Evolutionary conservation across 2,329 filamentous ascomycete genomes (phyloP).

Genomic region (Alternaria ethzedia): DNA sequence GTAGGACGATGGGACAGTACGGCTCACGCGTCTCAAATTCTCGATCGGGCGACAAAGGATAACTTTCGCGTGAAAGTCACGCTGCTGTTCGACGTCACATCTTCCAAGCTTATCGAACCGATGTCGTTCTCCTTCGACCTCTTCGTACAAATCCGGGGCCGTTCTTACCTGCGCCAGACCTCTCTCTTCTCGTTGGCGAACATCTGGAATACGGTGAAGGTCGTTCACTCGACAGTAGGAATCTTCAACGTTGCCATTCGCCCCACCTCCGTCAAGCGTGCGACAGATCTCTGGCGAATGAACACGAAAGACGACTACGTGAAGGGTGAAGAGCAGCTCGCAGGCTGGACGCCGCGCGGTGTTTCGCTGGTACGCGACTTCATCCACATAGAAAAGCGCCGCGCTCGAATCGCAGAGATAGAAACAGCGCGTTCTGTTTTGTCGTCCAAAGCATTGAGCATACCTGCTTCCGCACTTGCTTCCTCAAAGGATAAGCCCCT

Average conservation of each 20-base stretch:
- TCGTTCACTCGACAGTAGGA: conserved; percentile 84
- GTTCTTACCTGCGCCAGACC: conserved; percentile 82
- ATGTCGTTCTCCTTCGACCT: conserved; percentile 86
- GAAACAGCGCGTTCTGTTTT: conserved; percentile 74
- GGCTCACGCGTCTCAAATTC: conserved; percentile 84
- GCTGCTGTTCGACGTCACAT: conserved; percentile 83
- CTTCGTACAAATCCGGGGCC: conserved; percentile 81
- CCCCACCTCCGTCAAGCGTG: conserved; percentile 87
- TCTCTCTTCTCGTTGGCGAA: conserved; percentile 83
- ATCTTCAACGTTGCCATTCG: conserved; percentile 88
- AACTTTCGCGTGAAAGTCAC: conserved; percentile 90
- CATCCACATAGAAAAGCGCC: conserved; percentile 75
- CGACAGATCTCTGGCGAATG: conserved; percentile 94
- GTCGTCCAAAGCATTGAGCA: conserved; percentile 56
- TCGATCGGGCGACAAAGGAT: conserved; percentile 93
- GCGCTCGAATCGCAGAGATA: conserved; percentile 77
- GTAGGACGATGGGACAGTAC: conserved; percentile 98
- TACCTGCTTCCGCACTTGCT: conserved; percentile 21
- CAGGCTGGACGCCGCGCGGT: conserved; percentile 84
- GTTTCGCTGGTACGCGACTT: conserved; percentile 92
- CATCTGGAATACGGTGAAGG: conserved; percentile 82
- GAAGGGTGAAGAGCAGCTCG: conserved; percentile 89
- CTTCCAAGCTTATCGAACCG: conserved; percentile 81
- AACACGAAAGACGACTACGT: conserved; percentile 95
- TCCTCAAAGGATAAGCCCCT: conserved; percentile 22